Conservation (phyloP, 768 basidiomycete genomes). For the Pleurotus eryngii region DNA sequence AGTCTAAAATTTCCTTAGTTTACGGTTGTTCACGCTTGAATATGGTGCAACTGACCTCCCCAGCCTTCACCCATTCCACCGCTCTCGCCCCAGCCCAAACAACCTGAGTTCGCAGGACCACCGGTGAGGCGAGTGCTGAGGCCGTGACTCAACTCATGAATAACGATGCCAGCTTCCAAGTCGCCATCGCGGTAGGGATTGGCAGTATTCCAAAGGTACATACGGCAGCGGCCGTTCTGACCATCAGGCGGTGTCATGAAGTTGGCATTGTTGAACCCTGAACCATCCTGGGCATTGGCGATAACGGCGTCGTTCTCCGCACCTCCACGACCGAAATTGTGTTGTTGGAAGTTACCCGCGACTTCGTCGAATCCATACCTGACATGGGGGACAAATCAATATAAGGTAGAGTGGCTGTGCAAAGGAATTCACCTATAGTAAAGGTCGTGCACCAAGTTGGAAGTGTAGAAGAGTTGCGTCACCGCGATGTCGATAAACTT, state of each 20-base stretch:
- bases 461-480: slow-evolving; percentile 87
- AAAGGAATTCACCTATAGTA: slow-evolving; percentile 56
- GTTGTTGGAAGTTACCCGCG: slow-evolving; percentile 95
- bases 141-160: slow-evolving; percentile 87
- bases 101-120: slow-evolving; percentile 88
- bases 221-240: slow-evolving; percentile 88
- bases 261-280: slow-evolving; percentile 90
- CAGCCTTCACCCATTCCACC: slow-evolving; percentile 99
- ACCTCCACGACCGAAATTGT: slow-evolving; percentile 93
- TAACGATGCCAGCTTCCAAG: slow-evolving; percentile 94
- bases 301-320: slow-evolving; percentile 87
- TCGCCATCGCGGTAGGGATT: slow-evolving; percentile 92
- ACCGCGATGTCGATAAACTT: slow-evolving; percentile 85
- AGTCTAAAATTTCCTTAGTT: slow-evolving; percentile 41
- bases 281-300: slow-evolving; percentile 93
- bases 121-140: slow-evolving; percentile 93
- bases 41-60: slow-evolving; percentile 52
- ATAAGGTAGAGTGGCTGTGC: background rate
- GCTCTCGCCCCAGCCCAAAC: slow-evolving; percentile 92
- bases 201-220: slow-evolving; percentile 95
- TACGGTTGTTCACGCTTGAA: too few species aligned
- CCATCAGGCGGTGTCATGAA: slow-evolving; percentile 86
- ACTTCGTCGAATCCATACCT: slow-evolving; percentile 91
- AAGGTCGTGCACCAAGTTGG: slow-evolving; percentile 78
- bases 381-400: slow-evolving; percentile 11